A percentile compares a stretch with the other conserved stretches of the same genome.
phyloP scores from a whole-genome alignment of 768 basidiomycete species.

The Tulasnella sp. region DNA sequence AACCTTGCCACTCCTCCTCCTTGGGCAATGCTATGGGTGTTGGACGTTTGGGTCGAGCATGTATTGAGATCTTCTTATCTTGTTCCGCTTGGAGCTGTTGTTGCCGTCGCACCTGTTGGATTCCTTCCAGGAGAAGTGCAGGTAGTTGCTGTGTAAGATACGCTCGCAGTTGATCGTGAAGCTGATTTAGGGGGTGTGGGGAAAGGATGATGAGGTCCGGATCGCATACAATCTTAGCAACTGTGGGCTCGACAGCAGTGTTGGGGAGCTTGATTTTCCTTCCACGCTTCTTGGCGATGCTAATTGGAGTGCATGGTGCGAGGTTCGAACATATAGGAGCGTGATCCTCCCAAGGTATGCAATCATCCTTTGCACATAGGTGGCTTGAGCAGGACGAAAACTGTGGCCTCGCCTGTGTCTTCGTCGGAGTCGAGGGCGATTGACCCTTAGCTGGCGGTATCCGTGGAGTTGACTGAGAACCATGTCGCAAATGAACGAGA shows the following conservation, averaged over 20 bases:
- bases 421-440: neutral
- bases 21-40: slow-evolving; percentile 8
- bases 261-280: too few species aligned
- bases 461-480: neutral
- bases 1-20: slow-evolving; percentile 16
- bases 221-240: too few species aligned
- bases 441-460: neutral
- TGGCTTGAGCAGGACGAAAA: too few species aligned
- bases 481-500: neutral
- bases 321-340: too few species aligned
- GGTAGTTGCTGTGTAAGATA: slow-evolving; percentile 8
- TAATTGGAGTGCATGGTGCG: too few species aligned
- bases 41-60: slow-evolving; percentile 8
- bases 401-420: neutral
- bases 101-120: slow-evolving; percentile 4
- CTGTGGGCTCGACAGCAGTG: too few species aligned
- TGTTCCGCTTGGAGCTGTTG: slow-evolving; percentile 11
- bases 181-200: slow-evolving; percentile 1
- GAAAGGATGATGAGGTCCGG: neutral
- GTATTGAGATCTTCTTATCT: slow-evolving; percentile 10
- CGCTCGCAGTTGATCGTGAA: slow-evolving; percentile 14
- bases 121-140: slow-evolving; percentile 6
- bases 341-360: neutral
- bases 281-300: too few species aligned
- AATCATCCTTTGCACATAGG: neutral